phyloP scores from a whole-genome alignment of 306 rosid species.

The Arachis hypogaea region DNA sequence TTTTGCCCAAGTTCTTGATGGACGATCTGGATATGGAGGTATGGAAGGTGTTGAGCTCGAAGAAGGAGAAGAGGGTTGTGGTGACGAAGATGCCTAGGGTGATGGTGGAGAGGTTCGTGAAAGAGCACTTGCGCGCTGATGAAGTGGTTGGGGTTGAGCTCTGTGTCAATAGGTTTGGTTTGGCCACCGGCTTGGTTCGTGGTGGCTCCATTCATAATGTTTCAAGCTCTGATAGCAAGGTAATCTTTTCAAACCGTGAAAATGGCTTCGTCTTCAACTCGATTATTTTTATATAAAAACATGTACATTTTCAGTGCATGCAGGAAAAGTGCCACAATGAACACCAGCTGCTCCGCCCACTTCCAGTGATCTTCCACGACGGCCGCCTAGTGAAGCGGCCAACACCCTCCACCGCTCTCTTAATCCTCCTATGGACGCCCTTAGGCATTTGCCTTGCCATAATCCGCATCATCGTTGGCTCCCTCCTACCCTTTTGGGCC shows the following conservation, averaged over 20 bases:
- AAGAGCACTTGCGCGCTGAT: slow-evolving; percentile 79
- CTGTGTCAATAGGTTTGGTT: slow-evolving; percentile 58
- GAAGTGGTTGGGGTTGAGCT: slow-evolving; percentile 70
- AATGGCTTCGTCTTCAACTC: no score
- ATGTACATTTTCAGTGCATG: no score
- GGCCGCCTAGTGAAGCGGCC: slow-evolving; percentile 96
- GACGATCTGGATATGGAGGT: slow-evolving; percentile 71
- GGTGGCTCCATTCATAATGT: not conserved
- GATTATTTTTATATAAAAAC: no score
- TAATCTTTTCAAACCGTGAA: slow-evolving; percentile 9
- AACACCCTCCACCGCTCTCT: slow-evolving; percentile 63
- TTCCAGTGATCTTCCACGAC: slow-evolving; percentile 93
- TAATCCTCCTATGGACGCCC: slow-evolving; percentile 89
- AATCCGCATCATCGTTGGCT: slow-evolving; percentile 53
- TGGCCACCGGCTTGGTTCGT: slow-evolving; percentile 59
- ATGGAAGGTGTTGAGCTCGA: slow-evolving; percentile 62
- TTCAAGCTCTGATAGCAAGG: slow-evolving; percentile 53
- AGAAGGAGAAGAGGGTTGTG: slow-evolving; percentile 51
- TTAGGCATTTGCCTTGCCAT: slow-evolving; percentile 70
- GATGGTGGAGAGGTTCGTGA: slow-evolving; percentile 80
- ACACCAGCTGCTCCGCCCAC: slow-evolving; percentile 57
- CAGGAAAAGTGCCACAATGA: no score
- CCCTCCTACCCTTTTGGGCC: slow-evolving; percentile 62
- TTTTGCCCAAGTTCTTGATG: slow-evolving; percentile 82
- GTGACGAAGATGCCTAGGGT: slow-evolving; percentile 70